phyloP scores from a whole-genome alignment of 441 rosid genomes.

The Melastoma candidum region DNA sequence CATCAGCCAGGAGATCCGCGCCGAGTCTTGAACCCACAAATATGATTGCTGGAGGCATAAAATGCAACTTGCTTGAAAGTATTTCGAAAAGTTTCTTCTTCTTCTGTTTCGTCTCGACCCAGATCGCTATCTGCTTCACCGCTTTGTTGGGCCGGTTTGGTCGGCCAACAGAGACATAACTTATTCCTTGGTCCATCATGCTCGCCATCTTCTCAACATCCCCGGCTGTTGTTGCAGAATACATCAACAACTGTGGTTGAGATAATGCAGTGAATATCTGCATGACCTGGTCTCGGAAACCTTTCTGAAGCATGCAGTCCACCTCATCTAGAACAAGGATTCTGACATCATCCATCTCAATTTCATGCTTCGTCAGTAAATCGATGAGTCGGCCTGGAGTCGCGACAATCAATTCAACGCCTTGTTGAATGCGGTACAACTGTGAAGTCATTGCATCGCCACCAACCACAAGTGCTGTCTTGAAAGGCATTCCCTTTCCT shows the following conservation, averaged over 20 bases:
- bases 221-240: constrained; percentile 64
- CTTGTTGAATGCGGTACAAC: constrained; percentile 64
- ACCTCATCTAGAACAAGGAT: constrained; percentile 75
- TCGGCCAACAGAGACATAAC: constrained; percentile 46
- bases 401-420: constrained; percentile 70
- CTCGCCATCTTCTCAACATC: constrained; percentile 62
- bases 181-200: constrained; percentile 37
- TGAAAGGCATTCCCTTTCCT: constrained; percentile 81
- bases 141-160: constrained; percentile 53
- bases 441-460: constrained; percentile 79
- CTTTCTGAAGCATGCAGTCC: constrained; percentile 87
- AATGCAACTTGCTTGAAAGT: constrained; percentile 66
- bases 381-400: constrained; percentile 91
- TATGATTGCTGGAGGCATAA: constrained; percentile 61
- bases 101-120: constrained; percentile 86
- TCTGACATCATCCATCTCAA: constrained; percentile 37
- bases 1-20: constrained; percentile 82
- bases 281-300: constrained; percentile 85
- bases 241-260: constrained; percentile 76
- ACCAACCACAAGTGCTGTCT: constrained; percentile 87
- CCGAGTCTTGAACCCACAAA: constrained; percentile 80
- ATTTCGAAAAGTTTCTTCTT: constrained; percentile 88
- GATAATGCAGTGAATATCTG: constrained; percentile 63
- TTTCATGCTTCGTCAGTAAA: constrained; percentile 53
- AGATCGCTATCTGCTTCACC: constrained; percentile 69